Evolutionary conservation across 495 filamentous ascomycete species (phyloP).

Genomic region (Pyrenopolyporus hunteri): DNA sequence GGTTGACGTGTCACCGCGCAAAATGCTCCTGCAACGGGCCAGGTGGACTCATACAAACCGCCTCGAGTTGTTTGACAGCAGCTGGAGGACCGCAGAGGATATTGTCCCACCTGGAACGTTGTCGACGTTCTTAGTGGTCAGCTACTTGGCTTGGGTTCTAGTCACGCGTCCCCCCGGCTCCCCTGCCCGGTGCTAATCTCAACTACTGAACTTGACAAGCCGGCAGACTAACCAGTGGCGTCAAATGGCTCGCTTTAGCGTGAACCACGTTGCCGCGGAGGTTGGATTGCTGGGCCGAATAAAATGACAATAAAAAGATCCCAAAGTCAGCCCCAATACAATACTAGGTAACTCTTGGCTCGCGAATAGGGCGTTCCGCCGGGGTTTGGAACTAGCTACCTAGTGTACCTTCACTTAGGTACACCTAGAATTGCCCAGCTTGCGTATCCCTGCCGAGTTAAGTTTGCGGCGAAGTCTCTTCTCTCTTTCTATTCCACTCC

Average conservation of each 20-base stretch:
- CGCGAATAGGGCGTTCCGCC: conserved; percentile 25
- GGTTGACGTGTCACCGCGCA: conserved; percentile 33
- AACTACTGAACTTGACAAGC: conserved; percentile 8
- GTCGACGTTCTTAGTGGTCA: conserved; percentile 18
- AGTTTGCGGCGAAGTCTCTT: neutral
- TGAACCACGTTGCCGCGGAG: conserved; percentile 28
- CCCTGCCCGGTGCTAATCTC: conserved; percentile 26
- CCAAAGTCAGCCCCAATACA: conserved; percentile 29
- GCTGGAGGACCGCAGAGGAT: conserved; percentile 20
- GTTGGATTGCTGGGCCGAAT: conserved; percentile 22
- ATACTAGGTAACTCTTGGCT: conserved; percentile 26
- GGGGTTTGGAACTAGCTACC: conserved; percentile 8
- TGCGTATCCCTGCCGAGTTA: conserved; percentile 11
- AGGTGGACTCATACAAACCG: conserved; percentile 23
- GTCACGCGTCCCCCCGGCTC: conserved; percentile 14
- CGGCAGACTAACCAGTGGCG: conserved; percentile 26
- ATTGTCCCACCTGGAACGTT: conserved; percentile 20
- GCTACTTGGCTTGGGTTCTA: conserved; percentile 3
- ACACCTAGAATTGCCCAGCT: conserved; percentile 4
- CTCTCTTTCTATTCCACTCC: neutral
- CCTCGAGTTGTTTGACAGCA: conserved; percentile 11
- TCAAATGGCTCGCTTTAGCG: conserved; percentile 34
- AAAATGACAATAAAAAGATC: conserved; percentile 18
- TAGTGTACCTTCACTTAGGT: too few relatives aligned
- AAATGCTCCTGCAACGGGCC: conserved; percentile 26